Percentiles rank a stretch among this genome's conserved stretches.
These are phyloP conservation scores for Penicillium angulare DNA, from an alignment of 495 filamentous ascomycete genomes.

Conservation along the genomic window DNA sequence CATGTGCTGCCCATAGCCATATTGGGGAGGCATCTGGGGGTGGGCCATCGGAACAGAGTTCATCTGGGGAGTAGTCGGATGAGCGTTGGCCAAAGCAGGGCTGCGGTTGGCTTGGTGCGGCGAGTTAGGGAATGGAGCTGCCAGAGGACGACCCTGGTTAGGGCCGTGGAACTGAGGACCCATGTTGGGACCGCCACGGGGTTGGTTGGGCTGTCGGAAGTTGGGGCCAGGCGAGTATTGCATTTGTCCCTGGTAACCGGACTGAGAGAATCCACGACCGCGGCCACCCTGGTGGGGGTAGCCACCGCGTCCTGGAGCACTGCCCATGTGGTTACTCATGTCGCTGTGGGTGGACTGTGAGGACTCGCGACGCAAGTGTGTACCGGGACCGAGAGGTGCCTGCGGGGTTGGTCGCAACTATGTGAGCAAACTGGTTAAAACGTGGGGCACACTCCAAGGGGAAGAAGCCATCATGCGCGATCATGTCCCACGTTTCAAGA, in stretches of 20 bases:
- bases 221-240: slow-evolving; percentile 63
- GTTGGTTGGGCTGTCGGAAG: slow-evolving; percentile 61
- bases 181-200: slow-evolving; percentile 63
- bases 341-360: slow-evolving; percentile 79
- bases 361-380: slow-evolving; percentile 80
- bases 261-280: slow-evolving; percentile 64
- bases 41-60: slow-evolving; percentile 55
- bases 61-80: slow-evolving; percentile 71
- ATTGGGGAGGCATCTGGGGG: slow-evolving; percentile 56
- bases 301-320: slow-evolving; percentile 53
- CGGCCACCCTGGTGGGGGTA: slow-evolving; percentile 59
- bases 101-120: slow-evolving; percentile 67
- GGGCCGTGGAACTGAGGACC: slow-evolving; percentile 59
- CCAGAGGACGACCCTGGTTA: slow-evolving; percentile 53
- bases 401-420: slow-evolving; percentile 60
- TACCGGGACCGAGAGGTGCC: slow-evolving; percentile 56
- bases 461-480: slow-evolving; percentile 3
- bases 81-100: slow-evolving; percentile 65
- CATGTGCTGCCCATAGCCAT: slow-evolving; percentile 61
- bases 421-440: slow-evolving; percentile 33
- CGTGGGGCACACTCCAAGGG: background rate
- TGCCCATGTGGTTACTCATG: slow-evolving; percentile 58
- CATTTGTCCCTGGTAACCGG: slow-evolving; percentile 59
- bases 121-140: slow-evolving; percentile 58
- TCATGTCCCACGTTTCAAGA: background rate